A percentile compares a stretch with the other conserved stretches of the same genome.
Evolutionary conservation across 2,329 filamentous ascomycete species (phyloP).

Genomic region (Dactylellina drechsleri): DNA sequence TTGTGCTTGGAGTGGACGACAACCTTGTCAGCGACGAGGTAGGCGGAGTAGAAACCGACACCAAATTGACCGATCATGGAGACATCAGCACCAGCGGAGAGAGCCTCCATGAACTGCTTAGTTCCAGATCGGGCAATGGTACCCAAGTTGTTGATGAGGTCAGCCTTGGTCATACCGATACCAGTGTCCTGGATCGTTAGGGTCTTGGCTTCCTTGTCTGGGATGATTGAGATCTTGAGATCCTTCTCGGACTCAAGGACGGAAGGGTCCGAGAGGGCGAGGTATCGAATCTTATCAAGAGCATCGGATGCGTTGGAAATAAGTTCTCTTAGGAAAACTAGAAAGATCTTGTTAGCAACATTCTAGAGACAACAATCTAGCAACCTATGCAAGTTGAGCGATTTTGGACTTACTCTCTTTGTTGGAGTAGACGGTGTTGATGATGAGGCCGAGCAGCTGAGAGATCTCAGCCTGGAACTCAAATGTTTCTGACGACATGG

Average conservation of each 20-base stretch:
- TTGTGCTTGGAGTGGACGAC: constrained; percentile 98
- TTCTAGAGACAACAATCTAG: background rate
- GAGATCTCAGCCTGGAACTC: constrained; percentile 99
- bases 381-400: background rate
- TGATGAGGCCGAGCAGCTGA: constrained; percentile 99
- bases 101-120: constrained; percentile 99
- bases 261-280: constrained; percentile 93
- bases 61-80: constrained; percentile 99
- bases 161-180: constrained; percentile 99
- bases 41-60: constrained; percentile 99
- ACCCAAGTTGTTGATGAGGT: constrained; percentile 99
- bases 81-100: constrained; percentile 97
- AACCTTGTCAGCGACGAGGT: constrained; percentile 97
- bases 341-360: background rate
- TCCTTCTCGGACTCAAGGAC: constrained; percentile 98
- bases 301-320: constrained; percentile 99
- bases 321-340: constrained; percentile 92
- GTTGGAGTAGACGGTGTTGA: constrained; percentile 99
- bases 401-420: constrained; percentile 76
- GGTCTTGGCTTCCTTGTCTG: constrained; percentile 96
- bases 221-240: constrained; percentile 98
- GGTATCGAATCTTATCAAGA: constrained; percentile 99
- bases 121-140: constrained; percentile 99
- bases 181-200: constrained; percentile 95
- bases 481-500: constrained; percentile 94